Evolutionary conservation across 176 grass and related monocot species (phyloP), one percentile per base, ranked within the genome.

Genomic region (Zea mays): DNA sequence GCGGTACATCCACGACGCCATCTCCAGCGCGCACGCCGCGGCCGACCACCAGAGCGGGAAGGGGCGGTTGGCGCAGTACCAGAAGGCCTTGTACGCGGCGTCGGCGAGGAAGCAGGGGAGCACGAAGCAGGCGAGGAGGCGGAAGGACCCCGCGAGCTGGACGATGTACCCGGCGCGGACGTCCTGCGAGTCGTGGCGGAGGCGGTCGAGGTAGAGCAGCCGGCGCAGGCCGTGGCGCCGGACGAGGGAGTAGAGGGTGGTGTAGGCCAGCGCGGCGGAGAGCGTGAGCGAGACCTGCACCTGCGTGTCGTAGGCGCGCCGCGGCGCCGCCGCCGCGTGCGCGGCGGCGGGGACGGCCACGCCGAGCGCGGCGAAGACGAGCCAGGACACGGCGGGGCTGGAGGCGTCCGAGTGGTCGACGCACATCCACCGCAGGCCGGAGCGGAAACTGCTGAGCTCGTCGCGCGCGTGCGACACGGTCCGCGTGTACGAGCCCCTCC

Each of bases 1-100:
- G 78, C 92, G 96, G 88, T 93, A 96, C 1, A 73, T 63, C 84
- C 90, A 99, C 34, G 88, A 95, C 7, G 81, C 81, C 50, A 95
- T 62, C 86, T 99, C 92, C 33, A 95, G 74, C 3, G 66, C 74
- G 86, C 87, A 93, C 17, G 88, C 80, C 1, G 44, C 83, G 2
- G 51, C 59, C 4, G 75, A 89, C 79, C 77, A 79, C 86, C 81
- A 83, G 50, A 2, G 34, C 51, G 37, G 56, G 56, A 94, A 69
- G 4, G 82, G 75, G 10, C 58, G 33, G 69, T 81, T 67, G 1
- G 38, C 61, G 62, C 56, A 36, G 86, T 90, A 92, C 96, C 90
- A 95, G 59, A 65, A 83, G 1, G 84, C 81, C 89, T 90, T 99
- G 81, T 95, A 90, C 36, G 82, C 71, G 15, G 86, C 90, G 81